Conservation (phyloP, 2,329 filamentous ascomycete species). For the Fusarium verrucosum region DNA sequence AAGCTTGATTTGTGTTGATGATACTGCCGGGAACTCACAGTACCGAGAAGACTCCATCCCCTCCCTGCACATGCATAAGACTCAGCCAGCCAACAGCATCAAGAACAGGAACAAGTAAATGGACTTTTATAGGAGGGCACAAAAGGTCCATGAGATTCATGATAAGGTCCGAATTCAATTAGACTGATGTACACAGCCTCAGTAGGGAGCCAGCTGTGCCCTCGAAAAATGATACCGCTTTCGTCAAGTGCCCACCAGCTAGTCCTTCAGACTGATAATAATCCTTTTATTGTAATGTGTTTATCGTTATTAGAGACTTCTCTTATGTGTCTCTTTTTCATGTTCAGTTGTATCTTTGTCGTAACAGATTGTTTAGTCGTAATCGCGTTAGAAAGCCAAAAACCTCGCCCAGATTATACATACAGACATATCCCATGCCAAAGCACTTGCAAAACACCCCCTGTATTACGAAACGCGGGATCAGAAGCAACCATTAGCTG, state of each 20-base stretch:
- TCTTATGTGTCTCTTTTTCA: neutral
- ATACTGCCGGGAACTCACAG: neutral
- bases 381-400: constrained; percentile 7
- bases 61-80: neutral
- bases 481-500: neutral
- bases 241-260: constrained; percentile 6
- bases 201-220: neutral
- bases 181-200: neutral
- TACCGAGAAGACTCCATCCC: neutral
- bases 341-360: neutral
- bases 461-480: neutral
- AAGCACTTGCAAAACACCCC: neutral
- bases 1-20: too few species aligned
- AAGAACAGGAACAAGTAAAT: neutral
- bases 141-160: neutral
- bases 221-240: constrained; percentile 27
- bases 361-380: constrained; percentile 17
- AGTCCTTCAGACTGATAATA: neutral
- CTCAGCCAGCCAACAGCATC: neutral
- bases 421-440: neutral
- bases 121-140: neutral
- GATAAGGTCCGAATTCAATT: neutral
- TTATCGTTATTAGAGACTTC: neutral
- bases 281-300: neutral
- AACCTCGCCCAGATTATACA: constrained; percentile 4